phyloP scores from a whole-genome alignment of 116 monocot genomes.

The Posidonia oceanica region DNA sequence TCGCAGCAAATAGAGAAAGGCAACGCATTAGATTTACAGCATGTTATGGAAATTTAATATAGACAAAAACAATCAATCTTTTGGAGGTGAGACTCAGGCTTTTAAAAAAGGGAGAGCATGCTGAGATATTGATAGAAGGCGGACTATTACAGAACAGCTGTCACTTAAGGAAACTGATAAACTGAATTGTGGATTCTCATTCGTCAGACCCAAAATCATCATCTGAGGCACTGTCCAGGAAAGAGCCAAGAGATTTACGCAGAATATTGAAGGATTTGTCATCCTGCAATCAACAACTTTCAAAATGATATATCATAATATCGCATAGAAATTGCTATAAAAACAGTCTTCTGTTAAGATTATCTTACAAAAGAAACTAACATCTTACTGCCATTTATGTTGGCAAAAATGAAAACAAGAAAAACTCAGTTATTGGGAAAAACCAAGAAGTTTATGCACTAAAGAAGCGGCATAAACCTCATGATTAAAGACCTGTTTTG shows the following conservation, averaged over 20 bases:
- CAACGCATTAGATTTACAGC: neutral
- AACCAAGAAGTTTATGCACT: no score
- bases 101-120: neutral
- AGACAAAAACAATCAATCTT: neutral
- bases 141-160: neutral
- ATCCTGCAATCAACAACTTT: constrained; percentile 29
- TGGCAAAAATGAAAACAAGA: no score
- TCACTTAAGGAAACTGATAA: neutral
- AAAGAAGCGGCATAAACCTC: no score
- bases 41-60: neutral
- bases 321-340: neutral
- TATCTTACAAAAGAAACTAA: neutral
- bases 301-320: neutral
- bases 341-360: neutral
- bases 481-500: no score
- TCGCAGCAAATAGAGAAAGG: neutral
- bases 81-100: neutral
- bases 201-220: constrained; percentile 56
- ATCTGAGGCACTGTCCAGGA: constrained; percentile 57
- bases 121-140: neutral
- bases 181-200: constrained; percentile 6
- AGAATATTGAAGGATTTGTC: constrained; percentile 69
- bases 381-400: no score
- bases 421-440: no score
- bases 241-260: constrained; percentile 72